Evolutionary conservation across 106 monocot species (phyloP), one percentile per base, ranked within the genome.

Genomic region (Allium sativum): DNA sequence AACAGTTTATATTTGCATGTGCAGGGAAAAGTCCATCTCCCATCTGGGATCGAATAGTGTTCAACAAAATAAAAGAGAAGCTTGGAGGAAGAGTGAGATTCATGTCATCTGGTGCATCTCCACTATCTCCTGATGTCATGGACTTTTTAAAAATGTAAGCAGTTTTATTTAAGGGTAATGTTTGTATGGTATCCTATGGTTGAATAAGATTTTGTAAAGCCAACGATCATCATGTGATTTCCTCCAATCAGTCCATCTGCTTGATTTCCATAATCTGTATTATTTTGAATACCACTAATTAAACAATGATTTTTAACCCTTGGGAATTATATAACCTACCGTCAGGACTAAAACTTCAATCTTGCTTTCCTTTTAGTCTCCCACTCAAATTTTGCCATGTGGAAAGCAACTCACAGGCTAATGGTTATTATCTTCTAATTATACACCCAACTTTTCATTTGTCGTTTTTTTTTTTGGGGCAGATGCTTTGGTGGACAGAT

Each of bases 41-140:
- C 42, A 82, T 98, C 22, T 98, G 96, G 96, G 96, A 91, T 31
- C 87, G 70, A 59, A 65, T 98, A 58, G 91, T 98, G 40, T 98
- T 98, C 59, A 98, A 88, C 70, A 98, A 98, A 87, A 87, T 98
- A 70, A 98, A 66, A 82, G 80, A 45, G 13, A 91, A 77, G 61
- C 77, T 98, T 71, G 96, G 96, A 77, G 96, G 96, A 10, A 72
- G 87, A 9, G 82, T 98, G 15, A 81, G 96, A 16, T 72, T 76
- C 44, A 85, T 98, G 87, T 71, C 66, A 58, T 98, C 96, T 59
- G 96, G 96, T 59, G 96, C 96, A 56, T 98, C 96, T 62, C 96
- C 96, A 52, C 61, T 98, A 58, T 98, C 96, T 60, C 65, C 82
- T 46, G 96, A 91, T 76, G 84, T 98, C 47, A 73, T 98, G 84